phyloP scores from a whole-genome alignment of 2,329 filamentous ascomycete species.

The Curvularia verruculosa region DNA sequence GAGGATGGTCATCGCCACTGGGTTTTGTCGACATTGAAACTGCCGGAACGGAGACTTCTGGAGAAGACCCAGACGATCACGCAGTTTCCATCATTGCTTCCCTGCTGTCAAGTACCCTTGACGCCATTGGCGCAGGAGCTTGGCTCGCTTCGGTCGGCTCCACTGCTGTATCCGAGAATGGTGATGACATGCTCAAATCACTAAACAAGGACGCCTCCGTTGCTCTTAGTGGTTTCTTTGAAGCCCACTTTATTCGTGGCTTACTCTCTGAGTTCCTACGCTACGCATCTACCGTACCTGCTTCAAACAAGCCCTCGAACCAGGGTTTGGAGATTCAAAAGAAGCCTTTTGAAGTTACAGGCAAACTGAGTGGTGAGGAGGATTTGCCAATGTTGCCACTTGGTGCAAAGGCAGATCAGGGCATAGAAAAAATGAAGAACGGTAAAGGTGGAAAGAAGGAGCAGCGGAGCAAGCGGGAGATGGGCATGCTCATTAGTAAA shows the following conservation, averaged over 20 bases:
- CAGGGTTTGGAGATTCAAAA: conserved; percentile 51
- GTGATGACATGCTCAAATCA: conserved; percentile 68
- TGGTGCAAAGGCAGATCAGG: conserved; percentile 67
- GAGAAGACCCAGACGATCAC: conserved; percentile 66
- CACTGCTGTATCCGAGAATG: conserved; percentile 60
- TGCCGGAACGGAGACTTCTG: conserved; percentile 36
- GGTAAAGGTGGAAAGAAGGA: conserved; percentile 72
- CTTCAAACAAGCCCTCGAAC: conserved; percentile 40
- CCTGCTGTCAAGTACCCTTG: conserved; percentile 73
- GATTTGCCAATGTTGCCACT: conserved; percentile 67
- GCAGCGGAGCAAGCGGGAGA: conserved; percentile 72
- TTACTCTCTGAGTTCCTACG: conserved; percentile 70
- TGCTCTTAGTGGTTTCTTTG: conserved; percentile 73
- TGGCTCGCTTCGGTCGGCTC: conserved; percentile 64
- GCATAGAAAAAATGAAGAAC: conserved; percentile 60
- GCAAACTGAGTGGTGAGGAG: conserved; percentile 43
- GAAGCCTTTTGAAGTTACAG: conserved; percentile 54
- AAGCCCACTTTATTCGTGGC: conserved; percentile 68
- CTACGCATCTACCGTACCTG: conserved; percentile 52
- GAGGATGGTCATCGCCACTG: conserved; percentile 77
- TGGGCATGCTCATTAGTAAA: conserved; percentile 77
- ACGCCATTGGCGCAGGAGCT: conserved; percentile 74
- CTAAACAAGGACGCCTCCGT: conserved; percentile 73
- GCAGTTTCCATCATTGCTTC: conserved; percentile 74
- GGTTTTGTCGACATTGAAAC: conserved; percentile 61